These are phyloP conservation scores for Fusarium sp. DNA, from an alignment of 2,329 filamentous ascomycete species.

Conservation along the genomic window DNA sequence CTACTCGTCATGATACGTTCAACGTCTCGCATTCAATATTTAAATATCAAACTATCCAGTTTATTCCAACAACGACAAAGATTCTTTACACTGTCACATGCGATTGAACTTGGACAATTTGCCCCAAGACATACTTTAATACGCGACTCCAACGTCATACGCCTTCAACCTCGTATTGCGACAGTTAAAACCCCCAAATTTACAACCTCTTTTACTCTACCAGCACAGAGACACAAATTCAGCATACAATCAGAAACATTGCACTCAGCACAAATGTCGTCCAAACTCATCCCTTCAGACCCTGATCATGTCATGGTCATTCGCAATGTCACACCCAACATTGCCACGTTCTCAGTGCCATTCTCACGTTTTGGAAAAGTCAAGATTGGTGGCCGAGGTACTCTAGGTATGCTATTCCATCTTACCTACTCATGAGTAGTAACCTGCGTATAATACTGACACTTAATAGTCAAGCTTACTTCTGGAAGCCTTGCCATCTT, in stretches of 20 bases:
- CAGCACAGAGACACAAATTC: slow-evolving; percentile 10
- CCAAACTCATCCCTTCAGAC: slow-evolving; percentile 74
- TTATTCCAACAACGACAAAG: slow-evolving; percentile 1
- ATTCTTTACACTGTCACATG: slow-evolving; percentile 16
- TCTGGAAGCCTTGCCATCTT: slow-evolving; percentile 87
- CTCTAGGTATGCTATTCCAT: slow-evolving; percentile 72
- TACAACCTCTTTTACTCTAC: background rate
- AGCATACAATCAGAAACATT: slow-evolving; percentile 18
- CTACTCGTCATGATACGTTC: slow-evolving; percentile 20
- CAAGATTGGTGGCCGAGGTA: slow-evolving; percentile 88
- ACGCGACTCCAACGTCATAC: slow-evolving; percentile 24
- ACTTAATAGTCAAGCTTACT: slow-evolving; percentile 75
- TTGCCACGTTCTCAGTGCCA: slow-evolving; percentile 84
- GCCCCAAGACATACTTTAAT: background rate
- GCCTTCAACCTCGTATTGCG: background rate
- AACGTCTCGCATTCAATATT: slow-evolving; percentile 7
- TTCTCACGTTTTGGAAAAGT: slow-evolving; percentile 84
- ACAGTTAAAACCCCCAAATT: background rate
- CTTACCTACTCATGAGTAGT: background rate
- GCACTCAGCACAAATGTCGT: slow-evolving; percentile 62
- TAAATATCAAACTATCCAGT: slow-evolving; percentile 12
- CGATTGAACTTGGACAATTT: background rate
- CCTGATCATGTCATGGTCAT: slow-evolving; percentile 91
- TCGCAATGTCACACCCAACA: slow-evolving; percentile 81
- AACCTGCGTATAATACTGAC: background rate